Evolutionary conservation across 2,329 filamentous ascomycete genomes (phyloP).

Genomic region (Cryphonectria carpinicola): DNA sequence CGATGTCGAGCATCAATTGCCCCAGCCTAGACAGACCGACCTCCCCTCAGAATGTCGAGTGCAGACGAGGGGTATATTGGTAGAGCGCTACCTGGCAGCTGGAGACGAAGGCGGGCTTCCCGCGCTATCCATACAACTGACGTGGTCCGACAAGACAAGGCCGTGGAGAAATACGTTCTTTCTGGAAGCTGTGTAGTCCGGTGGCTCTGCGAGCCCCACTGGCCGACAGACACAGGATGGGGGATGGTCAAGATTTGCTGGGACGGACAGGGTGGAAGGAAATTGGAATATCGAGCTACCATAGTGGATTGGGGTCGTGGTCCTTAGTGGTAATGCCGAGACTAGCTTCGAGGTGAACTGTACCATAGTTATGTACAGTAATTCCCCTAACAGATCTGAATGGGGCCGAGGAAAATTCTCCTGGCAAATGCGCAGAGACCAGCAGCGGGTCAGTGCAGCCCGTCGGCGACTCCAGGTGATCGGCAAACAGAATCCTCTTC

Average conservation of each 20-base stretch:
- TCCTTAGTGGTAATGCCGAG: neutral
- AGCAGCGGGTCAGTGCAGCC: conserved; percentile 7
- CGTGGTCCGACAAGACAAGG: neutral
- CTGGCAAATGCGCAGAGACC: neutral
- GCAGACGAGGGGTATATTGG: neutral
- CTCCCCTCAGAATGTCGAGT: neutral
- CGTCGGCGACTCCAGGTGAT: conserved; percentile 12
- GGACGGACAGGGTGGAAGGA: neutral
- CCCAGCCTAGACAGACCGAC: neutral
- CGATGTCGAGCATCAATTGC: neutral
- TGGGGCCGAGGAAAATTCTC: neutral
- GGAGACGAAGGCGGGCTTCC: neutral
- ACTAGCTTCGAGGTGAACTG: neutral
- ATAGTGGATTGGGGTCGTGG: neutral
- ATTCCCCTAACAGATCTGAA: neutral
- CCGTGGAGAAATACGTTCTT: neutral
- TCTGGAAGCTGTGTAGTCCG: neutral
- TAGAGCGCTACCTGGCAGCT: neutral
- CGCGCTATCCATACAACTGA: neutral
- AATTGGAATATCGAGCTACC: neutral
- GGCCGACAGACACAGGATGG: neutral
- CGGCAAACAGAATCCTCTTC: neutral
- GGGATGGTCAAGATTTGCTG: neutral
- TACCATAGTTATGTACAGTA: neutral
- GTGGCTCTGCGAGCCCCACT: neutral